Conservation (phyloP, 1,139 yeast genomes). For the Casaregolazyma suthepensis region DNA sequence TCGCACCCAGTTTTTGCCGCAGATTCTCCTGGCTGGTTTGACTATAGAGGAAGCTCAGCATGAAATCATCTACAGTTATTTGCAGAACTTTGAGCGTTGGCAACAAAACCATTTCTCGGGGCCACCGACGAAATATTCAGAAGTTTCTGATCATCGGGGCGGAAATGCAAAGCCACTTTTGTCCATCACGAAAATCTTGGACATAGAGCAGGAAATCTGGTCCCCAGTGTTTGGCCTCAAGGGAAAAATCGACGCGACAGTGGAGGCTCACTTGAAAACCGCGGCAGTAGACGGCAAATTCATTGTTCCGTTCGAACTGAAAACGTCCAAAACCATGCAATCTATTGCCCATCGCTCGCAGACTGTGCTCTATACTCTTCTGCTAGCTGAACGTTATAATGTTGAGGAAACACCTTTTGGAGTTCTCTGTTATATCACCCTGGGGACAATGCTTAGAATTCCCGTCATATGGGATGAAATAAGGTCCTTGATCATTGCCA, state of each 20-base stretch:
- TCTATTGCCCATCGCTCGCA: conserved; percentile 77
- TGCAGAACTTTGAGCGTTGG: conserved; percentile 63
- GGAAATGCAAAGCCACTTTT: conserved; percentile 13
- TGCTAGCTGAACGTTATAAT: conserved; percentile 74
- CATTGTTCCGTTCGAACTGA: conserved; percentile 79
- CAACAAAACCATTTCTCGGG: conserved; percentile 40
- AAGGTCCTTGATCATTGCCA: conserved; percentile 57
- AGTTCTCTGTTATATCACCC: conserved; percentile 68
- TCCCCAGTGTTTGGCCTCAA: conserved; percentile 88
- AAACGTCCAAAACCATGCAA: conserved; percentile 61
- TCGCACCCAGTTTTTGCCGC: conserved; percentile 41
- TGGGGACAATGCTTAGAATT: conserved; percentile 46
- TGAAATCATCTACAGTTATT: conserved; percentile 43
- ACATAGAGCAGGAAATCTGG: conserved; percentile 87
- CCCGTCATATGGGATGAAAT: conserved; percentile 42
- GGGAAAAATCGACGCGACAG: conserved; percentile 85
- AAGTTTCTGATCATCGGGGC: conserved; percentile 25
- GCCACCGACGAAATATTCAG: conserved; percentile 21
- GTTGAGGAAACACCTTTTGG: conserved; percentile 54
- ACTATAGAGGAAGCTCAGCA: conserved; percentile 42
- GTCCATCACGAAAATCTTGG: conserved; percentile 59
- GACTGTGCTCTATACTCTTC: conserved; percentile 73
- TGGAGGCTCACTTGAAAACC: conserved; percentile 47
- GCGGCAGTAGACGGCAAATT: conserved; percentile 34
- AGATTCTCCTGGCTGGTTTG: conserved; percentile 54